A percentile compares a stretch with the other conserved stretches of the same genome.
Conservation (phyloP, 306 rosid species). For the Prunus salicina region DNA sequence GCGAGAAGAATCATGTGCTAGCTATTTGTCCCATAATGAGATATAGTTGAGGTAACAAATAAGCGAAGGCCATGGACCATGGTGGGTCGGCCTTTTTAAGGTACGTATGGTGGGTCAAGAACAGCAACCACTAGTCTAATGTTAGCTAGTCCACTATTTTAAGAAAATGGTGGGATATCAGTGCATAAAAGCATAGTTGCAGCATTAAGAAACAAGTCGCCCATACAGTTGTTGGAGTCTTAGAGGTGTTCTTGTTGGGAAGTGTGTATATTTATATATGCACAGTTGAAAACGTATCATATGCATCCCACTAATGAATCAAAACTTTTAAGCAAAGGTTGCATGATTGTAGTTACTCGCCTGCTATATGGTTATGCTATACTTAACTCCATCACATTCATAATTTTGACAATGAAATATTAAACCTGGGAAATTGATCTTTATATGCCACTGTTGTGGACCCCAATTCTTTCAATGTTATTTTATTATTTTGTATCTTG, state of each 20-base stretch:
- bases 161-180: neutral
- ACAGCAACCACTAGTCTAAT: neutral
- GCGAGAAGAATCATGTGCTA: too few species aligned
- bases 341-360: slow-evolving; percentile 28
- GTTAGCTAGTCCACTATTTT: too few species aligned
- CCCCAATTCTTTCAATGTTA: neutral
- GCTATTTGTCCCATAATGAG: neutral
- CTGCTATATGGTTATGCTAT: neutral
- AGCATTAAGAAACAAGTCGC: slow-evolving; percentile 24
- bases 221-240: slow-evolving; percentile 4
- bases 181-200: neutral
- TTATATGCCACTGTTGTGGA: neutral
- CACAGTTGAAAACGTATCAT: neutral
- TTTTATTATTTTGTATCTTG: too few species aligned
- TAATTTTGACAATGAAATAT: too few species aligned
- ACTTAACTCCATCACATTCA: neutral
- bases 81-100: too few species aligned
- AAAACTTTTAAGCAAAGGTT: slow-evolving; percentile 62
- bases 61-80: neutral
- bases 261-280: neutral
- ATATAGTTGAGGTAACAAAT: neutral
- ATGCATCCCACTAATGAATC: slow-evolving; percentile 11
- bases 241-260: slow-evolving; percentile 19
- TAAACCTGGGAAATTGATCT: too few species aligned
- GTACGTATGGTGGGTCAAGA: neutral